These are phyloP conservation scores for Strigomonas culicis DNA, from an alignment of 208 protist genomes.

Conservation along the genomic window DNA sequence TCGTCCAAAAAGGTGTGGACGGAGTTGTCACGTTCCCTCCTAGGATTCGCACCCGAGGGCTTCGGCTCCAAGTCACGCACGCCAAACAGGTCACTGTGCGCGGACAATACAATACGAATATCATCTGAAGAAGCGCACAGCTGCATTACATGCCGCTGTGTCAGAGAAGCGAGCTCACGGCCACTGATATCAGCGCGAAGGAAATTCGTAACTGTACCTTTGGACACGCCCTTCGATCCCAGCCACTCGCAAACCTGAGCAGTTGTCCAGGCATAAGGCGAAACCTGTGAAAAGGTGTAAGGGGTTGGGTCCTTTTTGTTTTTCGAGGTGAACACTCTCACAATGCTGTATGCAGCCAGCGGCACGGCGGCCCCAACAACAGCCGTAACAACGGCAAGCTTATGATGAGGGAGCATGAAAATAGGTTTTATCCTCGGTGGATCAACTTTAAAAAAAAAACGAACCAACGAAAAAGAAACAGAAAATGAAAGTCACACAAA, in stretches of 20 bases:
- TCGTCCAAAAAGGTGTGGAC: constrained; percentile 19
- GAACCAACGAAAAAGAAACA: too few species aligned
- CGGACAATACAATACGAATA: neutral
- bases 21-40: neutral
- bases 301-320: neutral
- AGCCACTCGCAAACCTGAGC: neutral
- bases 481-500: too few species aligned
- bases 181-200: neutral
- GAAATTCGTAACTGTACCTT: neutral
- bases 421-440: neutral
- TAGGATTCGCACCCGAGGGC: too few species aligned
- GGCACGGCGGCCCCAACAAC: constrained; percentile 19
- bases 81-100: neutral
- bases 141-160: neutral
- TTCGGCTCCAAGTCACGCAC: too few species aligned
- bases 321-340: neutral
- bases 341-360: constrained; percentile 14
- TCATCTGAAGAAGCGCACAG: neutral
- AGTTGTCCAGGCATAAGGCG: neutral
- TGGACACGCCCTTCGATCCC: neutral
- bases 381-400: constrained; percentile 4
- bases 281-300: neutral
- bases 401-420: constrained; percentile 1
- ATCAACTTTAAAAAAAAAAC: constrained; percentile 5
- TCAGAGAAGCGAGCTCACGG: neutral